Evolutionary conservation across 1,139 yeast species (phyloP), one percentile per base, ranked within the genome.

Genomic region (Suhomyces atakaporum): DNA sequence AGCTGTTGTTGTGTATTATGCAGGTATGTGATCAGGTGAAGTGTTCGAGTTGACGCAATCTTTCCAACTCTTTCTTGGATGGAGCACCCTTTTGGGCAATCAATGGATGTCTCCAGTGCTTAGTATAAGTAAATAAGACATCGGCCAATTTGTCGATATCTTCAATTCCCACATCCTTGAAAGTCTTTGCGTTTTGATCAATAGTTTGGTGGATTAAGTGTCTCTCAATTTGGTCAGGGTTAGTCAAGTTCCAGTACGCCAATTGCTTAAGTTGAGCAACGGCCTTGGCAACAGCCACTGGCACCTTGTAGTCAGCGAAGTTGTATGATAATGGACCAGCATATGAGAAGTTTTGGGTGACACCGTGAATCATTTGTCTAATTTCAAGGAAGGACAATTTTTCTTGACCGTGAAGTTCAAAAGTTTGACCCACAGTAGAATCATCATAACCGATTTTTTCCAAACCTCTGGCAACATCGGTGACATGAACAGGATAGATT

Each of bases 371-470:
- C 79, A 84, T 69, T 53, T 79, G 81, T 62, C 89, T 75, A 43
- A 87, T 74, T 59, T 85, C 86, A 42, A 66, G 63, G 54, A 75
- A 73, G n/a, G 81, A 60, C 59, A 79, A 75, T 51, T 73, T 71
- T 58, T 84, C 84, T 15, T 81, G 76, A n/a, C 95, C 95, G 54
- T 68, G 73, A 47, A 87, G 74, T 63, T 87, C 96, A 60, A 62
- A 87, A 35, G 84, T 75, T 63, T 84, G 76, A 44, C 95, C 95
- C 18, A 72, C 73, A 18, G 95, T 85, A 34, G 86, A 68, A 60
- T 87, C 95, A 60, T 87, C 92, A 59, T 69, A 87, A 11, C 88
- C 92, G 51, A 87, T 84, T 52, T 69, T 74, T 63, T 85, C 95
- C 50, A 87, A 69, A 7, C 86, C 95, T 46, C 76, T 69, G 13